phyloP scores from a whole-genome alignment of 768 basidiomycete species.

The Tylopilus subfusipes region DNA sequence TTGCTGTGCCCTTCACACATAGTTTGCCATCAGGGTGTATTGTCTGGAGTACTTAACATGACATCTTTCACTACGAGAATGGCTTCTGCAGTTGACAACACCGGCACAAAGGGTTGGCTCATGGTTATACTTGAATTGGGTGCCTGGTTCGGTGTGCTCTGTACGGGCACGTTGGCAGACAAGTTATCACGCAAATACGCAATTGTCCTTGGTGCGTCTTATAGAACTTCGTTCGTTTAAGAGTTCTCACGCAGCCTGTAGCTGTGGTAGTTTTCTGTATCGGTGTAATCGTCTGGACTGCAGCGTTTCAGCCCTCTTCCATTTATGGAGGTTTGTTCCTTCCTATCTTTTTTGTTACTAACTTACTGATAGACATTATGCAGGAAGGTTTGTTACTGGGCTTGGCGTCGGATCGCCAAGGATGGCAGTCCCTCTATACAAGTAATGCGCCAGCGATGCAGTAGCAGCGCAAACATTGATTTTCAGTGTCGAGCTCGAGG shows the following conservation, averaged over 20 bases:
- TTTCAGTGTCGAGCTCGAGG: conserved; percentile 55
- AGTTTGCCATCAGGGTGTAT: conserved; percentile 53
- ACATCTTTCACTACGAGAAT: conserved; percentile 49
- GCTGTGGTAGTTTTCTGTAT: conserved; percentile 62
- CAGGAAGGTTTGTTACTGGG: conserved; percentile 72
- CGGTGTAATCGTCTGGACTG: conserved; percentile 71
- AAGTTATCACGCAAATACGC: conserved; percentile 50
- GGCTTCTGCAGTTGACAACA: conserved; percentile 45
- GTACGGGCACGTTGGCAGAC: conserved; percentile 49
- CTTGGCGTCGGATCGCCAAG: conserved; percentile 77
- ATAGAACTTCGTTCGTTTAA: neutral
- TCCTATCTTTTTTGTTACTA: neutral
- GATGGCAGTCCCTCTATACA: conserved; percentile 83
- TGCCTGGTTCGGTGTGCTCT: neutral
- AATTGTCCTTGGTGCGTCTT: conserved; percentile 38
- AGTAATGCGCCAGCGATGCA: conserved; percentile 25
- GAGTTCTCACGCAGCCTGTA: conserved; percentile 24
- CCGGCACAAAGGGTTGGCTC: conserved; percentile 64
- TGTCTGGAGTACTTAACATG: conserved; percentile 70
- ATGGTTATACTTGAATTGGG: conserved; percentile 33
- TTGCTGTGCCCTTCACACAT: neutral
- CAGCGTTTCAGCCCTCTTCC: conserved; percentile 51
- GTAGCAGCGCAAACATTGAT: neutral
- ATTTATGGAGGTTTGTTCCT: conserved; percentile 58
- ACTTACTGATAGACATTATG: neutral